Evolutionary conservation across 805 yeast species (phyloP), one percentile per base, ranked within the genome.

Genomic region (Lipomyces chichibuensis): DNA sequence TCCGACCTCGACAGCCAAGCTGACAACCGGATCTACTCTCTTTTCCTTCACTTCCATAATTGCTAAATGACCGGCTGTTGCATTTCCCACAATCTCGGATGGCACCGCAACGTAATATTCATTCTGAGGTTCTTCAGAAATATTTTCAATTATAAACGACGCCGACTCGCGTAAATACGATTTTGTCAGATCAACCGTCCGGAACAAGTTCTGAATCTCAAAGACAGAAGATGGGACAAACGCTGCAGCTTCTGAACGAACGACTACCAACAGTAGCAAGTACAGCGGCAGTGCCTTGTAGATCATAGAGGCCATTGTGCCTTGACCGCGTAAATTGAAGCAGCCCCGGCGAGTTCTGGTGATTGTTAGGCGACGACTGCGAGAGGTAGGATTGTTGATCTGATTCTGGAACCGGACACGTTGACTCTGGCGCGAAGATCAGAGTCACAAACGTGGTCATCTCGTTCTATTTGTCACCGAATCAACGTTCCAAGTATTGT

Each of bases 81-180:
- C 64, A 33, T 25, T 59, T 56, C 65, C n/a, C 51, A 77, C 76
- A 13, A 82, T 72, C 20, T 79, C 83, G 63, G 79, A 77, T 4
- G 92, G 90, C 60, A 90, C 66, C 1, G 89, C 84, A 69, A 87
- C 81, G 65, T 77, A 83, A 78, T 92, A 93, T 63, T 79, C 84
- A 54, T 76, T 74, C 64, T 80, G 81, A 7, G 95, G 89, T 51
- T 77, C 78, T 2, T 78, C 65, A 29, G 82, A 92, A 49, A 83
- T 77, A 79, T 93, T 94, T 72, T 78, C 84, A 53, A 87, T 82
- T 59, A 80, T 83, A 54, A 92, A 74, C n/a, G 83, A 77, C 66
- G 82, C 78, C 32, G 84, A 80, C 75, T 89, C 96, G 71, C 85
- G 85, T 54, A 86, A 83, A 76, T 88, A 92, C 2, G 92, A 79